Base-by-base conservation (phyloP, 2,329 filamentous ascomycete species). In the Xylaria sp. region DNA sequence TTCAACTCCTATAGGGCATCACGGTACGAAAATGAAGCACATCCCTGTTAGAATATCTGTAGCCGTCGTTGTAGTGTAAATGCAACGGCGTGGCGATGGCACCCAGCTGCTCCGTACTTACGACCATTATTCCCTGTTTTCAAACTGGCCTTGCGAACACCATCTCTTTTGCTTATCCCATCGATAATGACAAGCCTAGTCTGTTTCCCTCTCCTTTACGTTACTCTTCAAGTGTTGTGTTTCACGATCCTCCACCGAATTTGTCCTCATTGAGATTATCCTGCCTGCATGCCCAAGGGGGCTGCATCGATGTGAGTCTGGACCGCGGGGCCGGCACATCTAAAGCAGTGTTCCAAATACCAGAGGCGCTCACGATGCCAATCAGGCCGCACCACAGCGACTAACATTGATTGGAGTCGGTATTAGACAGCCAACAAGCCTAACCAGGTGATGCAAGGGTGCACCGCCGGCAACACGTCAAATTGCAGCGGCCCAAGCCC, bases 351-450 rank as follows among this genome's bases (percentile, higher is more conserved):
- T 68, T 60, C 65, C 67, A 67, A 65, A 69, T 64, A 65, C 55
- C 63, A 67, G 56, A 60, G 61, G 59, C 45, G 59, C 53, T 67
- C 69, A 71, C 69, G 69, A 71, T 71, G 68, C 69, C 67, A 70
- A 71, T 71, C 69, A 71, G 60, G 65, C 60, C 69, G 61, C 61
- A 68, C 65, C 65, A 63, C 64, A 60, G 64, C 53, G 28, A 61
- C 66, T 57, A 59, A 25, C 53, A 57, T 69, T 67, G 56, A 56
- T 69, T 69, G 56, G 60, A 52, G 43, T 59, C 69, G 53, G 56
- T 56, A 59, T 65, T 64, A 63, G 60, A 65, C 67, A 67, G 57
- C 55, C 30, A 53, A 45, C 65, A 23, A 34, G 43, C 64, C 62
- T 62, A 70, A 46, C 62, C 25, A 43, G 55, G 32, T 30, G 46